These are phyloP conservation scores for Trichophyton benhamiae DNA, from an alignment of 2,329 filamentous ascomycete genomes.

Conservation along the genomic window DNA sequence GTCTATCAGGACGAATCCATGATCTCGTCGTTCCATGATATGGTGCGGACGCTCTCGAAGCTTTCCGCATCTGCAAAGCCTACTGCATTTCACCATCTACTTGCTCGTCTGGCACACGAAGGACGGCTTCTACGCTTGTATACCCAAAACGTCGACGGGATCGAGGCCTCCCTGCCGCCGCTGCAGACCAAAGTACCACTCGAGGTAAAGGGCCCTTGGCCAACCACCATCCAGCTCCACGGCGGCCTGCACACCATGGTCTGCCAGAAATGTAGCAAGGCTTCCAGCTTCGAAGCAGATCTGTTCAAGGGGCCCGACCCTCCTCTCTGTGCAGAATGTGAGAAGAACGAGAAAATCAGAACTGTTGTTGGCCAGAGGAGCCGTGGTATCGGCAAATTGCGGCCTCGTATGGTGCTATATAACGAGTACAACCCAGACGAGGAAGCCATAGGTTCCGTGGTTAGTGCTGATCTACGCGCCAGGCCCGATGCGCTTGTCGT, in stretches of 20 bases:
- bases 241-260: slow-evolving; percentile 93
- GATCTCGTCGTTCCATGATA: slow-evolving; percentile 84
- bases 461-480: slow-evolving; percentile 69
- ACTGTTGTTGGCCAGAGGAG: slow-evolving; percentile 74
- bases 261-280: slow-evolving; percentile 77
- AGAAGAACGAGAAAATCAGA: slow-evolving; percentile 61
- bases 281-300: slow-evolving; percentile 62
- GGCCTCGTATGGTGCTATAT: slow-evolving; percentile 90
- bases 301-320: slow-evolving; percentile 76
- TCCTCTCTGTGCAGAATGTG: slow-evolving; percentile 65
- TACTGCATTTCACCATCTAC: slow-evolving; percentile 82
- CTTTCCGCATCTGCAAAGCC: slow-evolving; percentile 66
- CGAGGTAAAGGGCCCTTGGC: slow-evolving; percentile 78
- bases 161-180: slow-evolving; percentile 73
- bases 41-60: slow-evolving; percentile 80
- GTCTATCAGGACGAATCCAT: slow-evolving; percentile 78
- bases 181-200: slow-evolving; percentile 71
- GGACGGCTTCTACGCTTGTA: slow-evolving; percentile 81
- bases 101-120: slow-evolving; percentile 79
- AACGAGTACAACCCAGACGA: slow-evolving; percentile 96
- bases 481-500: slow-evolving; percentile 87
- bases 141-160: slow-evolving; percentile 91
- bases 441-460: slow-evolving; percentile 87
- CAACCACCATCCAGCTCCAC: slow-evolving; percentile 82
- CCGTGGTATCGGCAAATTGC: slow-evolving; percentile 79